Evolutionary conservation across 108 stramenopile genomes (phyloP).

Genomic region (Cylindrotheca fusiformis): DNA sequence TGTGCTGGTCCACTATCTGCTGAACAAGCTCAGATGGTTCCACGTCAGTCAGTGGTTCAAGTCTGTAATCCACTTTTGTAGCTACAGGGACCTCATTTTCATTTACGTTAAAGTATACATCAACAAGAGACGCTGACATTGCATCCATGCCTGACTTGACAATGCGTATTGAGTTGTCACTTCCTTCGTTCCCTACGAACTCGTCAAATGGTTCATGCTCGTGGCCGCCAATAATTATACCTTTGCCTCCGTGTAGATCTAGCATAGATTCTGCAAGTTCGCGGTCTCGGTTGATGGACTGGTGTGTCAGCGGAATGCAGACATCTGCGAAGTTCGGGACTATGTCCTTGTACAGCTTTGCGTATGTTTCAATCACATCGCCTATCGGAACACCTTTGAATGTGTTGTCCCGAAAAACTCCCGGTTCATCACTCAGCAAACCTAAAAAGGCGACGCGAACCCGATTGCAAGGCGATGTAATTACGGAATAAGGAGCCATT

Average conservation of each 20-base stretch:
- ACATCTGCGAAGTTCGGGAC: slow-evolving; percentile 17
- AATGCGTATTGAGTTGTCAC: slow-evolving; percentile 31
- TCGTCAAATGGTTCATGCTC: slow-evolving; percentile 67
- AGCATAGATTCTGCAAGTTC: slow-evolving; percentile 49
- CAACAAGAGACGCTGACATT: slow-evolving; percentile 53
- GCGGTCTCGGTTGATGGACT: slow-evolving; percentile 46
- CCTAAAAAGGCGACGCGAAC: slow-evolving; percentile 63
- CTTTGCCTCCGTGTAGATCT: slow-evolving; percentile 18
- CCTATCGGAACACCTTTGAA: slow-evolving; percentile 64
- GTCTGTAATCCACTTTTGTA: slow-evolving; percentile 25
- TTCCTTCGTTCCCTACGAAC: slow-evolving; percentile 16
- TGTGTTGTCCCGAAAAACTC: slow-evolving; percentile 61
- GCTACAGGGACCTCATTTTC: slow-evolving; percentile 3
- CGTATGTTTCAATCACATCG: slow-evolving; percentile 40
- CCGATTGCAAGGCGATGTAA: slow-evolving; percentile 14
- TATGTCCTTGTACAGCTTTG: not conserved
- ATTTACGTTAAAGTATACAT: slow-evolving; percentile 39
- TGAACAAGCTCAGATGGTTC: slow-evolving; percentile 40
- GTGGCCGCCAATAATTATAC: slow-evolving; percentile 79
- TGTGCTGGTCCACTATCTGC: slow-evolving; percentile 51
- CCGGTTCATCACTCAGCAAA: slow-evolving; percentile 63
- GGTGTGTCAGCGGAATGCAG: slow-evolving; percentile 72
- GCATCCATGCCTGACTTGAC: slow-evolving; percentile 73
- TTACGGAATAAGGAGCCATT: slow-evolving; percentile 29
- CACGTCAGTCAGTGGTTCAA: slow-evolving; percentile 39